These are phyloP conservation scores for Verticillium alfalfae DNA, from an alignment of 2,329 filamentous ascomycete genomes.

Conservation along the genomic window DNA sequence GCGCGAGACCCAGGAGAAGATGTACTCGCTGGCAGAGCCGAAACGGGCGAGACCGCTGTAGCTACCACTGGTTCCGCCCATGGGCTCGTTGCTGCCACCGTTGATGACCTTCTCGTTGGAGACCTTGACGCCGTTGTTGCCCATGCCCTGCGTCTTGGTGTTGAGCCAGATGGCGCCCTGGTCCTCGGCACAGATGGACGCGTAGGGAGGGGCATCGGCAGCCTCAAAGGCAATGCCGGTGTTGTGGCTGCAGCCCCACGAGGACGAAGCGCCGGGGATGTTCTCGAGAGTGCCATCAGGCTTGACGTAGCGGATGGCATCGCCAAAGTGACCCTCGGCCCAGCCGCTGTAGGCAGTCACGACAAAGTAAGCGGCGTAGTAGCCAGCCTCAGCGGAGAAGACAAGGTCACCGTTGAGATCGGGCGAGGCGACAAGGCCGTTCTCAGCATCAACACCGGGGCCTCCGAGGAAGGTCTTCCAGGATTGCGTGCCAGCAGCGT, in stretches of 20 bases:
- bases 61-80: conserved; percentile 59
- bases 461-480: conserved; percentile 58
- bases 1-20: conserved; percentile 58
- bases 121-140: conserved; percentile 46
- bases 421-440: conserved; percentile 44
- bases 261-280: conserved; percentile 46
- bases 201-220: conserved; percentile 52
- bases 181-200: conserved; percentile 55
- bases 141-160: conserved; percentile 53
- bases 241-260: conserved; percentile 60
- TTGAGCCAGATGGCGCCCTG: conserved; percentile 62
- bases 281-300: conserved; percentile 44
- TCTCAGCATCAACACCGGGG: conserved; percentile 40
- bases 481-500: conserved; percentile 40
- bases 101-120: conserved; percentile 59
- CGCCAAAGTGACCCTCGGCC: conserved; percentile 52
- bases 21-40: conserved; percentile 43
- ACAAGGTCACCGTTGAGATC: conserved; percentile 60
- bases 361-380: conserved; percentile 59
- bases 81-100: conserved; percentile 50
- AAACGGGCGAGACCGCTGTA: conserved; percentile 54
- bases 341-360: conserved; percentile 51
- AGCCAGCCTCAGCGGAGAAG: conserved; percentile 47
- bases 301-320: conserved; percentile 38
- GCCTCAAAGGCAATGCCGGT: conserved; percentile 59